Evolutionary conservation across 495 filamentous ascomycete genomes (phyloP), one percentile per base, ranked within the genome.

Genomic region (Entonaema liquescens): DNA sequence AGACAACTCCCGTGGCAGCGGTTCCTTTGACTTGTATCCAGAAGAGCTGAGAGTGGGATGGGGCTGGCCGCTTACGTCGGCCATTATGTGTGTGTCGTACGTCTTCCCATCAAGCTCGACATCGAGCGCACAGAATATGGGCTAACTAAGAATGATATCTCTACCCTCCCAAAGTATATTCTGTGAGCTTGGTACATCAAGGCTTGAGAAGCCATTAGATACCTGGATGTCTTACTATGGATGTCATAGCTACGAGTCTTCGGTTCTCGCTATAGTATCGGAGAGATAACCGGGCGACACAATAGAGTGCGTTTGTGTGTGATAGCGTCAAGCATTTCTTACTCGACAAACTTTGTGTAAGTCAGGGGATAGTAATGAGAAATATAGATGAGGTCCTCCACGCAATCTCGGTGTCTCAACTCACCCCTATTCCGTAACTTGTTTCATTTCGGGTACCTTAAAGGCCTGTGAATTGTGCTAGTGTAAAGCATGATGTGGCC

Each of bases 401-500:
- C 55, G 65, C 40, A 65, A 60, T 47, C 55, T 56, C 28, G 23
- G 44, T 21, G 33, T 67, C 35, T 33, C 44, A 56, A n/a, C n/a
- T 33, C 5, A 63, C 64, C 49, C 58, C 13, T 72, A 64, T 52
- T 31, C 31, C 21, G 38, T 64, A 60, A 36, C 38, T 64, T 68
- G 19, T 55, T 56, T 17, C 42, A 36, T 47, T 47, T 64, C 54
- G 47, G 55, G 59, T 54, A 67, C 69, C 59, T 49, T 65, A 69
- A 73, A 57, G 31, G 23, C 15, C 56, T 62, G 57, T 50, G 60
- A 1, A 31, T 52, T 53, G 50, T 42, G 56, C 31, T 73, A 69
- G 70, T 58, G 65, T 17, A 36, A 66, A 73, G 47, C 52, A 59
- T 65, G 60, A 62, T 69, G 69, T 60, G 54, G 55, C 49, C 55